Conservation (phyloP, 2,329 filamentous ascomycete genomes). For the Hypoxylon sp. region DNA sequence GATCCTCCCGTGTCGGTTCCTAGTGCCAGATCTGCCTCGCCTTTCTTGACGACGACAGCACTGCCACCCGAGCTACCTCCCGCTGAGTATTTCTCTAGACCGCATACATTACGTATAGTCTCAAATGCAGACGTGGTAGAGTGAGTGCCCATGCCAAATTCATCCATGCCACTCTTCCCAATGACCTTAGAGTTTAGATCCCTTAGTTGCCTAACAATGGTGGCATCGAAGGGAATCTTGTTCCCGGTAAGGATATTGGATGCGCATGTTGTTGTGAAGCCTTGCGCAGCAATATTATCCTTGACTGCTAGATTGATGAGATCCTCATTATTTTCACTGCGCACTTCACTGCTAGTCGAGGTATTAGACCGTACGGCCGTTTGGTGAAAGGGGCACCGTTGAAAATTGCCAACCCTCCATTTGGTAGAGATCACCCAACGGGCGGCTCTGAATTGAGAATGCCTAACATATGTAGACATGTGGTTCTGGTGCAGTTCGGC, state of each 20-base stretch:
- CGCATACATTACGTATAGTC: slow-evolving; percentile 69
- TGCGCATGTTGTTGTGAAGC: slow-evolving; percentile 84
- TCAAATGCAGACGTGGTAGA: slow-evolving; percentile 78
- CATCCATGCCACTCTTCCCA: slow-evolving; percentile 94
- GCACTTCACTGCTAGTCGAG: not conserved
- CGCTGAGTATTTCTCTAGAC: slow-evolving; percentile 67
- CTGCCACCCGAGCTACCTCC: slow-evolving; percentile 96
- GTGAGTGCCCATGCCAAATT: slow-evolving; percentile 96
- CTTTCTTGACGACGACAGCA: slow-evolving; percentile 82
- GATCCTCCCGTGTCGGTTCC: slow-evolving; percentile 96
- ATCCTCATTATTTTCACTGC: not conserved
- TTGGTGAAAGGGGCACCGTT: slow-evolving; percentile 39
- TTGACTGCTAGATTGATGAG: slow-evolving; percentile 72
- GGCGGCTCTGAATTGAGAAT: slow-evolving; percentile 51
- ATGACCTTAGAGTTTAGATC: slow-evolving; percentile 73
- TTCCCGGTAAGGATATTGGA: slow-evolving; percentile 81
- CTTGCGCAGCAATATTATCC: slow-evolving; percentile 80
- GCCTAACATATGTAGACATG: slow-evolving; percentile 56
- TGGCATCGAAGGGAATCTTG: slow-evolving; percentile 84
- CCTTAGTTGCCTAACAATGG: slow-evolving; percentile 79
- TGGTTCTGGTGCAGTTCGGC: slow-evolving; percentile 46
- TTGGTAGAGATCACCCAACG: slow-evolving; percentile 48
- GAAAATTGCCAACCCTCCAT: slow-evolving; percentile 40
- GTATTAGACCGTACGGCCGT: slow-evolving; percentile 1
- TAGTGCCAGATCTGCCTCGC: slow-evolving; percentile 74